These are phyloP conservation scores for Diaporthe vaccinii DNA, from an alignment of 2,329 filamentous ascomycete genomes.

Conservation along the genomic window DNA sequence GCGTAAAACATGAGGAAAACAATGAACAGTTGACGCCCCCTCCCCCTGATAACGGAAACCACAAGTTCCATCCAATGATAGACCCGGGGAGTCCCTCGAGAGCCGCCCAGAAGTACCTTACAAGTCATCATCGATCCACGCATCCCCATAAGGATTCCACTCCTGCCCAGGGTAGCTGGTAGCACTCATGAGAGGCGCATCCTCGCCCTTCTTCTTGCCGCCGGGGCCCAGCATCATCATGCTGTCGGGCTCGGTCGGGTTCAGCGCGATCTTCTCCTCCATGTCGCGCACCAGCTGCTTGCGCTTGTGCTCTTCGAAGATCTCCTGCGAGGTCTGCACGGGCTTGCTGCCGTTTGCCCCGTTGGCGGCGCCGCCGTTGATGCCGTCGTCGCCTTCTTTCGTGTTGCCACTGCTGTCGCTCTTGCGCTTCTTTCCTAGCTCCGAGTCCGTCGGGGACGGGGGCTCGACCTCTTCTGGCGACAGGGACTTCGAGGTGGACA, in stretches of 20 bases:
- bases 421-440: conserved; percentile 51
- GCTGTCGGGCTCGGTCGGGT: conserved; percentile 49
- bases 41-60: neutral
- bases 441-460: conserved; percentile 40
- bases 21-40: neutral
- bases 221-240: conserved; percentile 45
- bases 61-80: neutral
- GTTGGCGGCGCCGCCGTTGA: conserved; percentile 30
- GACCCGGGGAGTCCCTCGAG: no score
- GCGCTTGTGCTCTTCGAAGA: conserved; percentile 60
- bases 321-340: conserved; percentile 48
- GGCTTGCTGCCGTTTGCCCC: conserved; percentile 40
- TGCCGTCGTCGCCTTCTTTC: conserved; percentile 22
- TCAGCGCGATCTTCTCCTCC: conserved; percentile 67
- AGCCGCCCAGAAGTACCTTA: neutral
- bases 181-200: conserved; percentile 71
- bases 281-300: conserved; percentile 58
- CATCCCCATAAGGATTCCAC: conserved; percentile 70
- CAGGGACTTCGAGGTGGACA: neutral
- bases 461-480: neutral
- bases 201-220: conserved; percentile 54
- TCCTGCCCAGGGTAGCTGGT: conserved; percentile 80
- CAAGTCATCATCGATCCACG: conserved; percentile 47
- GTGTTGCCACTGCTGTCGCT: conserved; percentile 24
- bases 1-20: neutral